Base-by-base conservation (phyloP, 805 yeast genomes). In the Debaryomyces tyrocola region DNA sequence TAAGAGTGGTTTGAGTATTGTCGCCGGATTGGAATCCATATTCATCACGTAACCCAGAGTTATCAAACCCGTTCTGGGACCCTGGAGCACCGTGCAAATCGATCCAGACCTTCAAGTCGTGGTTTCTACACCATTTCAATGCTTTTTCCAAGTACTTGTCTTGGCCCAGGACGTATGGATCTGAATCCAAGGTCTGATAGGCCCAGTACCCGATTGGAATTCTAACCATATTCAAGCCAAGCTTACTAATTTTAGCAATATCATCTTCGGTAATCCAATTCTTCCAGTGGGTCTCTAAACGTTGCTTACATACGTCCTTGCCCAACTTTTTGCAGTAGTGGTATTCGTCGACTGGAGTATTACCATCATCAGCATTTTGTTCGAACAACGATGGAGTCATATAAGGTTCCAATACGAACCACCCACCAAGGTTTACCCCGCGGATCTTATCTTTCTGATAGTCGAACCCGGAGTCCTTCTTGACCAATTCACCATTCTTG, bases 201-300 rank as follows among this genome's bases (percentile, higher is more conserved):
- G 96, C 96, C 98, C 98, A 92, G 70, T 91, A 91, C 9, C 97
- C 97, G 45, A 91, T 80, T 38, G 98, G 97, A 49, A 91, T 85
- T 59, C 97, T 82, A 17, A 90, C 96, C 53, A 85, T 74, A 67
- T 91, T 92, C 52, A 91, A 74, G 1, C 96, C 96, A 45, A 73
- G 73, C 10, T 56, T 58, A 4, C 75, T 74, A 44, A 91, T 87
- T 44, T 72, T 60, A 41, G 66, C 54, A 57, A 92, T 84, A 64
- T 91, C 97, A 18, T 64, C 58, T 64, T 87, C 96, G 7, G 84
- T 83, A 62, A 81, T 79, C 82, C 87, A 91, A 12, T 87, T 70
- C 40, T 72, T 62, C 96, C 97, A 91, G 69, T 91, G 98, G 31
- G 75, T 57, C 36, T 76, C 68, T 49, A 91, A 69, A 33, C 82